Evolutionary conservation across 495 filamentous ascomycete species (phyloP).

Genomic region (Barbatosphaeria neglecta): DNA sequence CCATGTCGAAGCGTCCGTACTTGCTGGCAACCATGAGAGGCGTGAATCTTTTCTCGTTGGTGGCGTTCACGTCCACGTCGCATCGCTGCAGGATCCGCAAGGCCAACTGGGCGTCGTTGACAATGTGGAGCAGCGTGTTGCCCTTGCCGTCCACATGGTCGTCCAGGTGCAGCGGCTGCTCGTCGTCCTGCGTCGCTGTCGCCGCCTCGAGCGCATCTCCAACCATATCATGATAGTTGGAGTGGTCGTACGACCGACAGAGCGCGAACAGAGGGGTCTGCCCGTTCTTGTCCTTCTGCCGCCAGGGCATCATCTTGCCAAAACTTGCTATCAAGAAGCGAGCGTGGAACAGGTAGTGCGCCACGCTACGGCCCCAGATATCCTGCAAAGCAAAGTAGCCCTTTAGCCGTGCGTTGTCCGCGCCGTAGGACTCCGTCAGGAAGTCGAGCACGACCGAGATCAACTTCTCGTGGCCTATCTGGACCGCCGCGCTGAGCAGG

Average conservation of each 20-base stretch:
- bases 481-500: slow-evolving; percentile 85
- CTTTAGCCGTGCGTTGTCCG: slow-evolving; percentile 31
- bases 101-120: slow-evolving; percentile 73
- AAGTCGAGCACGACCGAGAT: slow-evolving; percentile 66
- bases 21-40: slow-evolving; percentile 99
- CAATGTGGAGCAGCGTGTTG: slow-evolving; percentile 87
- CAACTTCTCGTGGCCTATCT: slow-evolving; percentile 63
- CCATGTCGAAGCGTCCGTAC: slow-evolving; percentile 88
- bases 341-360: slow-evolving; percentile 92
- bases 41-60: slow-evolving; percentile 92
- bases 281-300: slow-evolving; percentile 83
- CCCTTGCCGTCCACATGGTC: slow-evolving; percentile 88
- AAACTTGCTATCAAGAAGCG: slow-evolving; percentile 66
- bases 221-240: slow-evolving; percentile 77
- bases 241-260: slow-evolving; percentile 90
- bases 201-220: slow-evolving; percentile 65
- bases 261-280: slow-evolving; percentile 93
- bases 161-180: slow-evolving; percentile 72
- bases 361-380: slow-evolving; percentile 73
- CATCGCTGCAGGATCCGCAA: slow-evolving; percentile 63
- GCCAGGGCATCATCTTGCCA: slow-evolving; percentile 73
- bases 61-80: slow-evolving; percentile 89
- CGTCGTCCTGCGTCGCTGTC: slow-evolving; percentile 61
- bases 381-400: slow-evolving; percentile 67
- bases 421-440: slow-evolving; percentile 23